phyloP scores from a whole-genome alignment of 345 rosid species.

The Arabidopsis suecica region DNA sequence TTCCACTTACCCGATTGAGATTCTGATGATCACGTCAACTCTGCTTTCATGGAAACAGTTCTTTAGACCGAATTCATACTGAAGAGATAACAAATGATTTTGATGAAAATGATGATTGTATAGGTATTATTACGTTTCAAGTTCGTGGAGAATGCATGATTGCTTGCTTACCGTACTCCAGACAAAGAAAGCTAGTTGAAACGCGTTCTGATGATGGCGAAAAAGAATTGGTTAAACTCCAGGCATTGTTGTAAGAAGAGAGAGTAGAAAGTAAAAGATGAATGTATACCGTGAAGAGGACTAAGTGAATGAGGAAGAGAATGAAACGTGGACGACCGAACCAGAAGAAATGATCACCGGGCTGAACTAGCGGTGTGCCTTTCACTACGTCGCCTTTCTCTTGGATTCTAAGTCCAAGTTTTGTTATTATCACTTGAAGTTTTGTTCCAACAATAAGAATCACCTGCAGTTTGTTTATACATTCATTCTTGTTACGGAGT shows the following conservation, averaged over 20 bases:
- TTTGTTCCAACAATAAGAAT: constrained; percentile 80
- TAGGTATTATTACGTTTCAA: neutral
- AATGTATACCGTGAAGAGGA: constrained; percentile 75
- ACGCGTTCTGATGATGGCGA: constrained; percentile 68
- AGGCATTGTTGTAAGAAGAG: neutral
- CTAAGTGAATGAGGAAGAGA: constrained; percentile 85
- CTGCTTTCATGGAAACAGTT: constrained; percentile 69
- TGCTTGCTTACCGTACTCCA: constrained; percentile 76
- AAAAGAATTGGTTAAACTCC: neutral
- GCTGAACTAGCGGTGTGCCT: constrained; percentile 87
- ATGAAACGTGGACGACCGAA: constrained; percentile 76
- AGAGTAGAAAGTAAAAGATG: neutral
- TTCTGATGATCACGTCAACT: constrained; percentile 65
- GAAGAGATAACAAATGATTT: constrained; percentile 33
- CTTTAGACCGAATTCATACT: constrained; percentile 60
- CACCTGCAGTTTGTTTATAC: constrained; percentile 53
- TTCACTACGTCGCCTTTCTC: constrained; percentile 76
- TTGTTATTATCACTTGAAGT: constrained; percentile 91
- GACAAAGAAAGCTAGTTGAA: constrained; percentile 80
- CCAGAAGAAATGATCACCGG: constrained; percentile 91
- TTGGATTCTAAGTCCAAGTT: constrained; percentile 73
- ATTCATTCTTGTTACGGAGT: neutral
- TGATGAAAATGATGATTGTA: neutral
- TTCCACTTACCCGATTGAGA: constrained; percentile 73
- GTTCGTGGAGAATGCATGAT: neutral